Conservation (phyloP, 2,329 filamentous ascomycete genomes). For the Penicillium carneum region DNA sequence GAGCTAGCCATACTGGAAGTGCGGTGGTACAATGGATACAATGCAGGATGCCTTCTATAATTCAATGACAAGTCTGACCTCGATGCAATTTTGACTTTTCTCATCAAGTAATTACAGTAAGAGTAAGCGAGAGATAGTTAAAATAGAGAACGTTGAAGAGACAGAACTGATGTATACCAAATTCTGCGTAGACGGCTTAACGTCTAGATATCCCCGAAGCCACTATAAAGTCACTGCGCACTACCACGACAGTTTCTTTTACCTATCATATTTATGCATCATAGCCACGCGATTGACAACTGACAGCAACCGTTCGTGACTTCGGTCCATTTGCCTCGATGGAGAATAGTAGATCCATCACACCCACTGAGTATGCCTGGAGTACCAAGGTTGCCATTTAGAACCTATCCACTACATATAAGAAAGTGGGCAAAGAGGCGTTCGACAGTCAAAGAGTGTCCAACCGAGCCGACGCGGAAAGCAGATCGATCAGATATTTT, state of each 20-base stretch:
- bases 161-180: background rate
- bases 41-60: background rate
- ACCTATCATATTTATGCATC: slow-evolving; percentile 1
- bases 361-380: background rate
- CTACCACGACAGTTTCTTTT: background rate
- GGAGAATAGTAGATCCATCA: slow-evolving; percentile 2
- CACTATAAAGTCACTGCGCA: background rate
- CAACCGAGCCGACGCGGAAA: slow-evolving; percentile 3
- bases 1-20: background rate
- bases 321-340: background rate
- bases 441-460: background rate
- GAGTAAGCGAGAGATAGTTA: background rate
- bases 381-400: background rate
- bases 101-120: background rate
- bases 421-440: background rate
- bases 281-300: slow-evolving; percentile 25
- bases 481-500: slow-evolving; percentile 3
- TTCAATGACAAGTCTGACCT: background rate
- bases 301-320: slow-evolving; percentile 2
- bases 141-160: background rate
- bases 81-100: background rate
- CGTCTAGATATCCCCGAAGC: background rate
- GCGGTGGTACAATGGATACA: background rate
- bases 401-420: slow-evolving; percentile 3
- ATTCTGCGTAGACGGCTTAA: background rate